Base-by-base conservation (phyloP, 1,139 yeast species). In the Trichomonascaceae sp. region DNA sequence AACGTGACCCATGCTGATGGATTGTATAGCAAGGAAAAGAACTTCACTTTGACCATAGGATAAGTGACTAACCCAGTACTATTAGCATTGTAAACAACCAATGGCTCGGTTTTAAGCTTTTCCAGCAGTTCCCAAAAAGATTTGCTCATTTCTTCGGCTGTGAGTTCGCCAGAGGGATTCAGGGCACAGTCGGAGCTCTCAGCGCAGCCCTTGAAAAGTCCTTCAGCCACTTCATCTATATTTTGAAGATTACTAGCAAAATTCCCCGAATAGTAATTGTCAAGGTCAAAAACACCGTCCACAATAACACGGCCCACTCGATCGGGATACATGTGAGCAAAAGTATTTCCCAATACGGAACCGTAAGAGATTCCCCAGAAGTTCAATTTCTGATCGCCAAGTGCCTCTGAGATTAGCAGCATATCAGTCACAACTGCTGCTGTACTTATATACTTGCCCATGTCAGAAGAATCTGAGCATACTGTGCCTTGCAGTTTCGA, bases 331-430 rank as follows among this genome's bases (percentile, higher is more conserved):
- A 56, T 22, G 39, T 58, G 60, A 43, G 60, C 60, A 55, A 58
- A 56, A 7, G 59, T 57, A 48, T 56, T 58, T 7, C 60, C 60
- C 19, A 58, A 49, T 22, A 58, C 50, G 17, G 55, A 47, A 9
- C 60, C 60, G 41, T 58, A 58, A 4, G 58, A 55, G 48, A 56
- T 55, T 1, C 60, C 60, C 57, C 57, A 57, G 43, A 55, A 58
- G 46, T 57, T 58, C 38, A 58, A 51, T 44, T 57, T 58, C 13
- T 52, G 57, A 45, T 58, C 58, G 17, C 60, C 60, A 43, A 58
- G 27, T 4, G 54, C 53, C 12, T 45, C 41, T 38, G 59, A 53
- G 19, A 58, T 58, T 44, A 55, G 55, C 22, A 58, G 50, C 58
- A 58, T 56, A 49, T 58, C 60, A 12, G 59, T 56, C 1, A 59